Evolutionary conservation across 306 rosid species (phyloP).

Genomic region (Cicer pinnatifidum): DNA sequence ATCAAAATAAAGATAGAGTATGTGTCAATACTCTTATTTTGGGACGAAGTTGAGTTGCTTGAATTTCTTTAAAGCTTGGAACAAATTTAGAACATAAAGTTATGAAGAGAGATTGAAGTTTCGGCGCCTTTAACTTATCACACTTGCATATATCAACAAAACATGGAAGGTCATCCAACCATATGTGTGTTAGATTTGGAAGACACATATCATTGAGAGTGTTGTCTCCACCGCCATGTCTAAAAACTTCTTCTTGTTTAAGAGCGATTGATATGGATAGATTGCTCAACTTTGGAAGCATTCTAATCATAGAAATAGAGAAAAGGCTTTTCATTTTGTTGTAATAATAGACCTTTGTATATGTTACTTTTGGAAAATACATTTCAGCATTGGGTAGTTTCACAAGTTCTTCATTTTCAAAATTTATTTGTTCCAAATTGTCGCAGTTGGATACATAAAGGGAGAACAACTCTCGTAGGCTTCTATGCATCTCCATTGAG

Average conservation of each 20-base stretch:
- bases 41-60: too few species aligned
- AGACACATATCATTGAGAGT: too few species aligned
- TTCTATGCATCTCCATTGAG: not conserved
- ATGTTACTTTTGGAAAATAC: not conserved
- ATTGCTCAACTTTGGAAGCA: not conserved
- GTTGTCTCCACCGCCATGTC: not conserved
- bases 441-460: not conserved
- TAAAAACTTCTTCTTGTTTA: conserved; percentile 3
- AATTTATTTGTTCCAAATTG: not conserved
- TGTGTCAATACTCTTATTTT: too few species aligned
- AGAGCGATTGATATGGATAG: not conserved
- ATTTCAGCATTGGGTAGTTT: not conserved
- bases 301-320: not conserved
- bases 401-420: not conserved
- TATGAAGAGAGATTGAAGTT: too few species aligned
- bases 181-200: too few species aligned
- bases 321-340: not conserved
- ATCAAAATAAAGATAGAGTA: too few species aligned
- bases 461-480: not conserved
- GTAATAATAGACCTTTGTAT: not conserved
- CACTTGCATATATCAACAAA: too few species aligned
- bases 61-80: too few species aligned
- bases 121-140: too few species aligned
- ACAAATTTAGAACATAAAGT: too few species aligned
- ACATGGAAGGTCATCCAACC: too few species aligned